These are phyloP conservation scores for Debaryomyces coudertii DNA, from an alignment of 1,139 yeast species.

Conservation along the genomic window DNA sequence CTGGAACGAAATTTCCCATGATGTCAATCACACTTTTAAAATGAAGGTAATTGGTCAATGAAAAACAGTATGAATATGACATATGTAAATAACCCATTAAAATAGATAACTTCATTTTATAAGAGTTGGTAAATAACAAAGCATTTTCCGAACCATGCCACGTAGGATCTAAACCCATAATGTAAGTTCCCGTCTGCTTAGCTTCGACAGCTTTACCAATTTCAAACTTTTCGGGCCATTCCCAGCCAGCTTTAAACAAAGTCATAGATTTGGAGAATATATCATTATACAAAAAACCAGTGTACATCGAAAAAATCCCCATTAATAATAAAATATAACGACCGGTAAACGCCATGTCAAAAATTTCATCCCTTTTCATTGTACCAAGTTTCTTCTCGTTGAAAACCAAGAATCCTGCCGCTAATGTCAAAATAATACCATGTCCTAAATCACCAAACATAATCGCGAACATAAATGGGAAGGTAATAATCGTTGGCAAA, in stretches of 20 bases:
- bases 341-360: slow-evolving; percentile 80
- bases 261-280: slow-evolving; percentile 78
- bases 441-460: slow-evolving; percentile 90
- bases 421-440: slow-evolving; percentile 65
- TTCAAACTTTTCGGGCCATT: slow-evolving; percentile 64
- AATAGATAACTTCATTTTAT: slow-evolving; percentile 80
- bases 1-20: slow-evolving; percentile 78
- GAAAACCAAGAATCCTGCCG: slow-evolving; percentile 60
- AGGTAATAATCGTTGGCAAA: slow-evolving; percentile 74
- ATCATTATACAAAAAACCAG: slow-evolving; percentile 78
- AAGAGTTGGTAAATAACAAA: slow-evolving; percentile 72
- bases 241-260: slow-evolving; percentile 73
- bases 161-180: slow-evolving; percentile 71
- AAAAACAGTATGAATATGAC: slow-evolving; percentile 72
- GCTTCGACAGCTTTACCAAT: slow-evolving; percentile 63
- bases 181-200: slow-evolving; percentile 58
- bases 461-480: slow-evolving; percentile 85
- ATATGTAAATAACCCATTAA: slow-evolving; percentile 80
- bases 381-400: slow-evolving; percentile 61
- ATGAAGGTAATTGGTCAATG: slow-evolving; percentile 64
- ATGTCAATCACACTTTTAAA: slow-evolving; percentile 66
- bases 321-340: slow-evolving; percentile 71
- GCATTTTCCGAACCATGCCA: slow-evolving; percentile 87
- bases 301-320: slow-evolving; percentile 80
- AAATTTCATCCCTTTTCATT: slow-evolving; percentile 75